Base-by-base conservation (phyloP, 768 basidiomycete genomes). In the Calvatia gigantea region DNA sequence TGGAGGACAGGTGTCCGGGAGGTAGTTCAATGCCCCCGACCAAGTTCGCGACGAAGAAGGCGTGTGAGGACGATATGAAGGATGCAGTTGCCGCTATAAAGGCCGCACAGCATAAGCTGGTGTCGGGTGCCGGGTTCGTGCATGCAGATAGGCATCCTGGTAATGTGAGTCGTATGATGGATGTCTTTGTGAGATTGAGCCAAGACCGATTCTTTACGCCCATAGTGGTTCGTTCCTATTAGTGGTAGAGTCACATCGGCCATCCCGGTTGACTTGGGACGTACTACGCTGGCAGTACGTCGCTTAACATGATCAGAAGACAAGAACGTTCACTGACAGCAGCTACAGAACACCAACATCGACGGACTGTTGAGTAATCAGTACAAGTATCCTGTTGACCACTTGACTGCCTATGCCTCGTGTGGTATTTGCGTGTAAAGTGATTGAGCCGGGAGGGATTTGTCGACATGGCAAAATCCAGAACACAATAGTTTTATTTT, bases 31-130 rank as follows among this genome's bases (percentile, higher is more conserved):
- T 1, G 15, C 8, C 23, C 15, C 27, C 3, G 11, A 14, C 28
- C 4, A 42, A 43, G n/a, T 53, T 53, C 17, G 51, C 51, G 41
- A 53, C 31, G 14, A 43, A 27, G 42, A 42, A 42, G 31, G 51
- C 41, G 1, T 53, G 51, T 9, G 29, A 53, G 14, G 32, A 42
- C 15, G 51, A 53, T n/a, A 27, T 53, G 23, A 17, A 12, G 28
- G 51, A 32, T 53, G 51, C 51, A 7, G 11, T 12, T 8, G 21
- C 12, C 17, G 39, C 35, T 14, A 25, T 50, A 5, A 50, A 50
- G 38, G 17, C 37, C 5, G 38, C 44, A 38, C 33, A 35, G 4
- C 35, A 50, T 1, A 31, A n/a, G 12, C 21, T 32, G 33, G n/a
- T 31, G 19, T 14, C 27, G 25, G 19, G 2, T 35, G 23, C 33